Conservation (phyloP, 352 stramenopile genomes). For the Pythium brachiatum region DNA sequence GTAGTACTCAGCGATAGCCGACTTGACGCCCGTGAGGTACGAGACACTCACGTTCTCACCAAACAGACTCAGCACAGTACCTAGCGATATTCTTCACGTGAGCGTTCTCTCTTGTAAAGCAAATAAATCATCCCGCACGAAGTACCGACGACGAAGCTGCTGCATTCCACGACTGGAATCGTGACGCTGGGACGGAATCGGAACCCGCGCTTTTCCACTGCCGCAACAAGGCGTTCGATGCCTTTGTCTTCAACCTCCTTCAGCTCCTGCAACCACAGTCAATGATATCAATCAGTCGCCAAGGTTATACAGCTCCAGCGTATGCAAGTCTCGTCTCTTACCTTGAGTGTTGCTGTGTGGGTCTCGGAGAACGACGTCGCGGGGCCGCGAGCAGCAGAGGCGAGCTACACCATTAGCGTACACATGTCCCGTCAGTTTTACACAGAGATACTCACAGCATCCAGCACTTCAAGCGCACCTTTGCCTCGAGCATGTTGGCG, state of each 20-base stretch:
- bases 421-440: neutral
- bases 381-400: conserved; percentile 28
- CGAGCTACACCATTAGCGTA: conserved; percentile 25
- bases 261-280: conserved; percentile 35
- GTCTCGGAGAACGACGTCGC: conserved; percentile 35
- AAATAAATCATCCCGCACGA: neutral
- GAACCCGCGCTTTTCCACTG: conserved; percentile 38
- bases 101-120: neutral
- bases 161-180: conserved; percentile 49
- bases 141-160: conserved; percentile 48
- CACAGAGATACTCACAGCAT: neutral
- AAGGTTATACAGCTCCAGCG: too few species aligned
- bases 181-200: conserved; percentile 72
- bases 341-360: conserved; percentile 52
- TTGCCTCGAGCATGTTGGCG: conserved; percentile 43
- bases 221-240: conserved; percentile 46
- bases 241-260: conserved; percentile 44
- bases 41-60: conserved; percentile 59
- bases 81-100: conserved; percentile 16
- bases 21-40: conserved; percentile 73
- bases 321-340: too few species aligned
- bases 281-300: neutral
- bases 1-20: conserved; percentile 82
- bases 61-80: conserved; percentile 42
- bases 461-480: conserved; percentile 22